Evolutionary conservation across 805 yeast genomes (phyloP).

Genomic region (Clavispora phyllophila): DNA sequence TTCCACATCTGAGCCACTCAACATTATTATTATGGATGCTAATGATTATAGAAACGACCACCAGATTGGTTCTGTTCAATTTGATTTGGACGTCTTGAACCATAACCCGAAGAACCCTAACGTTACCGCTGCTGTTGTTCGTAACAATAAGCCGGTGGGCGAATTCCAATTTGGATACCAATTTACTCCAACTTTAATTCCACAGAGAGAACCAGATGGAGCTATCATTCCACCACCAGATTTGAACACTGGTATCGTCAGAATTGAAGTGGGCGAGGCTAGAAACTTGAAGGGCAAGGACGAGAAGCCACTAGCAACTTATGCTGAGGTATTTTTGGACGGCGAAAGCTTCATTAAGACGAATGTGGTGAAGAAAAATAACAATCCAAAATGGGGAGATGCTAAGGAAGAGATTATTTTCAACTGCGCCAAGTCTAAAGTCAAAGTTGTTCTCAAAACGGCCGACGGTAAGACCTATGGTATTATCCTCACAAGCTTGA

Average conservation of each 20-base stretch:
- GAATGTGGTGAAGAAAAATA: slow-evolving; percentile 51
- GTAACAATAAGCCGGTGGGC: slow-evolving; percentile 85
- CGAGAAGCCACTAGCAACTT: slow-evolving; percentile 50
- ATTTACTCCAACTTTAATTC: slow-evolving; percentile 70
- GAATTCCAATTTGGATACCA: slow-evolving; percentile 62
- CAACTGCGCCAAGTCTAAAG: slow-evolving; percentile 66
- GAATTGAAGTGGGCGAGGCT: slow-evolving; percentile 60
- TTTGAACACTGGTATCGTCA: slow-evolving; percentile 86
- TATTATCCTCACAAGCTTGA: slow-evolving; percentile 51
- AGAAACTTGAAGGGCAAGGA: slow-evolving; percentile 46
- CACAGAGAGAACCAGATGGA: slow-evolving; percentile 68
- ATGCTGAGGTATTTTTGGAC: slow-evolving; percentile 66
- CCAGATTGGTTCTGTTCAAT: slow-evolving; percentile 68
- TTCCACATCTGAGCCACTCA: slow-evolving; percentile 77
- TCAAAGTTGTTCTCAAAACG: slow-evolving; percentile 61
- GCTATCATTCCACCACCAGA: slow-evolving; percentile 83
- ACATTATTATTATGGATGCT: slow-evolving; percentile 66
- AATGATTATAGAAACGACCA: slow-evolving; percentile 75
- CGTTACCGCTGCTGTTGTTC: slow-evolving; percentile 52
- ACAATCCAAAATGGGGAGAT: slow-evolving; percentile 63
- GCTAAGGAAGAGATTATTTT: slow-evolving; percentile 63
- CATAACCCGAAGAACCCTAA: slow-evolving; percentile 47
- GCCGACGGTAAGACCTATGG: slow-evolving; percentile 54
- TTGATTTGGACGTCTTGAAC: slow-evolving; percentile 64
- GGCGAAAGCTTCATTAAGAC: slow-evolving; percentile 58